phyloP scores from a whole-genome alignment of 2,329 filamentous ascomycete genomes.

The Penicillium sp. region DNA sequence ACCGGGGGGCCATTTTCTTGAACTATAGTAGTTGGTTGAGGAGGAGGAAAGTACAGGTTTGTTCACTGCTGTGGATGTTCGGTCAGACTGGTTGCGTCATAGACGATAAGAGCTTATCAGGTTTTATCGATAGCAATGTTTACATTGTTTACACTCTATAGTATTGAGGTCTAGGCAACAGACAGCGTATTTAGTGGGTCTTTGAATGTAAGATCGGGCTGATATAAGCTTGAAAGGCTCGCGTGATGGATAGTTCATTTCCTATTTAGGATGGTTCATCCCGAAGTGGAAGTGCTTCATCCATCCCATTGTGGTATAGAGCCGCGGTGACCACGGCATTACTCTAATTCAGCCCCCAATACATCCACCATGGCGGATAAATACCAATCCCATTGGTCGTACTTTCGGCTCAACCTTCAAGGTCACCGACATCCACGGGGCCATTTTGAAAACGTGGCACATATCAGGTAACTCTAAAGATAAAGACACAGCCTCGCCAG shows the following conservation, averaged over 20 bases:
- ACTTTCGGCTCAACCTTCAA: not conserved
- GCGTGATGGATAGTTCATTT: not conserved
- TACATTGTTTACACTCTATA: not conserved
- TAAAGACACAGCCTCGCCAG: not conserved
- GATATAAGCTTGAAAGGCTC: not conserved
- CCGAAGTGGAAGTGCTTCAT: not conserved
- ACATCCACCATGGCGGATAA: not conserved
- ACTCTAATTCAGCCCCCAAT: not conserved
- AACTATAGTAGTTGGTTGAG: too few species aligned
- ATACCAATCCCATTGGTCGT: not conserved
- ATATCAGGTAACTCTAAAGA: not conserved
- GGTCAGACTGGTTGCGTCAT: not conserved
- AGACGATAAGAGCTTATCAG: not conserved
- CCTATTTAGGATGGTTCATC: not conserved
- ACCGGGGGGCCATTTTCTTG: conserved; percentile 61
- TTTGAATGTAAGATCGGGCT: not conserved
- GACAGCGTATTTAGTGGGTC: not conserved
- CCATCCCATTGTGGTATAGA: not conserved
- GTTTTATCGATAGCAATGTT: not conserved
- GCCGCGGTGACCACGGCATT: not conserved
- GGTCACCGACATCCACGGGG: not conserved
- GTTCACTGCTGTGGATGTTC: too few species aligned
- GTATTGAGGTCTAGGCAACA: not conserved
- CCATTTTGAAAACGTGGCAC: not conserved
- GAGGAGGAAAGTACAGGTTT: not conserved